A percentile compares a stretch with the other conserved stretches of the same genome.
Conservation (phyloP, 192 early-diverging fungal genomes). For the Backusella liffmaniae region DNA sequence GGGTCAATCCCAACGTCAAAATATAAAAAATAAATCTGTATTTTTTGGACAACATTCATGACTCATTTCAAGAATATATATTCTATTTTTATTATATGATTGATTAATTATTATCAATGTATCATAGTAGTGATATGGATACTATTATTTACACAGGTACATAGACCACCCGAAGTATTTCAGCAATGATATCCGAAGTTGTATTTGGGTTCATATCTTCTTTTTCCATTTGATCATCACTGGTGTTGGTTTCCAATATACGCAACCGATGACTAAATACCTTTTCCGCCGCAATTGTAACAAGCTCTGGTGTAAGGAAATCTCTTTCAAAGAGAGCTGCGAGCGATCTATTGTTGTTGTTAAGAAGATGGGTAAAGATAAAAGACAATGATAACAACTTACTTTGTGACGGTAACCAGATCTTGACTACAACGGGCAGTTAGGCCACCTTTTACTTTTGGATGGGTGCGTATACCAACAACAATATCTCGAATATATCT, state of each 20-base stretch:
- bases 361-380: neutral
- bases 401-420: slow-evolving; percentile 50
- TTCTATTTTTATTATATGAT: neutral
- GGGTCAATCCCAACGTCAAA: neutral
- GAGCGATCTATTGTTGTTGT: slow-evolving; percentile 32
- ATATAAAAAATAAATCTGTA: neutral
- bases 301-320: slow-evolving; percentile 53
- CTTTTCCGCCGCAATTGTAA: slow-evolving; percentile 55
- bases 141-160: slow-evolving; percentile 23
- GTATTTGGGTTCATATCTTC: slow-evolving; percentile 5
- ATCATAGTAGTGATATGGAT: neutral
- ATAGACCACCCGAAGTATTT: slow-evolving; percentile 29
- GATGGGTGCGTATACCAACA: slow-evolving; percentile 56
- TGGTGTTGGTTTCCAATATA: neutral
- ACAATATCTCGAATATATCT: slow-evolving; percentile 59
- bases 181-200: slow-evolving; percentile 28
- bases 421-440: slow-evolving; percentile 53
- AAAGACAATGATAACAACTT: neutral
- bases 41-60: too few species aligned
- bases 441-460: slow-evolving; percentile 50
- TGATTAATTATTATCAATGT: neutral
- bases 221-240: slow-evolving; percentile 16
- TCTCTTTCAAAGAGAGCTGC: slow-evolving; percentile 49
- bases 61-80: too few species aligned
- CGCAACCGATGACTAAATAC: slow-evolving; percentile 53